These are phyloP conservation scores for Rhodotorula sp. DNA, from an alignment of 1,284 basidiomycete genomes.

Conservation along the genomic window DNA sequence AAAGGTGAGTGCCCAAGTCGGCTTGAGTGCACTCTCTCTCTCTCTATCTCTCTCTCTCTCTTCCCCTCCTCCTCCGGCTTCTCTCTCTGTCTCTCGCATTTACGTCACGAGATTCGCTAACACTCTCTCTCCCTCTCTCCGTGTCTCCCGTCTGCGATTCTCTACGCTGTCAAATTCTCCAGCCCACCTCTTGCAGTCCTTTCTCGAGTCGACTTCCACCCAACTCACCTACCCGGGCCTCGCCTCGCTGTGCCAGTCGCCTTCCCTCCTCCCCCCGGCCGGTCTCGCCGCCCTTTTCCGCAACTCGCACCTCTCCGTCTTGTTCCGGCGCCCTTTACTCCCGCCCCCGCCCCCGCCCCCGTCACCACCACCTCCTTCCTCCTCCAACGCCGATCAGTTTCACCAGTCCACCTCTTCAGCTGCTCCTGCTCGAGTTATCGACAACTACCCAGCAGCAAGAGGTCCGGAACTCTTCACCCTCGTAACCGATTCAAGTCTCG, in stretches of 20 bases:
- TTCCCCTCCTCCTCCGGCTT: no score
- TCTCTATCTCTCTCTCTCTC: background rate
- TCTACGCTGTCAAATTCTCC: background rate
- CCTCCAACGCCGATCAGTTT: constrained; percentile 6
- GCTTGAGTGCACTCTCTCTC: background rate
- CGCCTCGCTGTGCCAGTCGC: constrained; percentile 47
- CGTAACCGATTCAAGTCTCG: constrained; percentile 76
- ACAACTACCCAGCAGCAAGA: constrained; percentile 8
- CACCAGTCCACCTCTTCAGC: no score
- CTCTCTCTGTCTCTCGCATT: no score
- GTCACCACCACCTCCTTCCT: constrained; percentile 2
- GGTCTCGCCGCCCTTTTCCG: constrained; percentile 65
- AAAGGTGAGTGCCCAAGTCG: constrained; percentile 56
- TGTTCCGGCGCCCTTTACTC: constrained; percentile 61
- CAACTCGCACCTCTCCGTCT: constrained; percentile 80
- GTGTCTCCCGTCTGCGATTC: background rate
- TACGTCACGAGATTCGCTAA: background rate
- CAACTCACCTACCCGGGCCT: constrained; percentile 79
- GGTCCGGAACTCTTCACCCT: constrained; percentile 65
- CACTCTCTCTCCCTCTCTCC: background rate
- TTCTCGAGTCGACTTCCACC: constrained; percentile 69
- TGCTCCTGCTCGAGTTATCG: no score
- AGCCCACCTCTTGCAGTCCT: constrained; percentile 57
- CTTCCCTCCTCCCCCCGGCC: constrained; percentile 47
- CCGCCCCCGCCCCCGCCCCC: constrained; percentile 25